A percentile compares a stretch with the other conserved stretches of the same genome.
Evolutionary conservation across 805 yeast species (phyloP).

Genomic region (Starmerella vitae): DNA sequence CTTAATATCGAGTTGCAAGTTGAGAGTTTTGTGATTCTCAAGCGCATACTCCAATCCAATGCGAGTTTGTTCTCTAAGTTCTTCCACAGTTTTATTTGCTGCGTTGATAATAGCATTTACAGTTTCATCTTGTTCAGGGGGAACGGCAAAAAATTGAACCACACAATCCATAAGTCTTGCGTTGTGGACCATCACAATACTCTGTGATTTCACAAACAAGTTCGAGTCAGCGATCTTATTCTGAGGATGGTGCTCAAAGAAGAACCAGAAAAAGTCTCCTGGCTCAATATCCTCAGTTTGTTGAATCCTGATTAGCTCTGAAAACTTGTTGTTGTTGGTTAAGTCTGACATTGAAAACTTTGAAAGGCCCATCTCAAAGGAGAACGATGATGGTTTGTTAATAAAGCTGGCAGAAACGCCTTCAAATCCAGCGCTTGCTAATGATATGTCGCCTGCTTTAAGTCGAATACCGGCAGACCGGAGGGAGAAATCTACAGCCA

Average conservation of each 20-base stretch:
- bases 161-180: slow-evolving; percentile 69
- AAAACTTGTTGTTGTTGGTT: slow-evolving; percentile 62
- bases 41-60: slow-evolving; percentile 85
- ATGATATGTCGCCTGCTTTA: slow-evolving; percentile 29
- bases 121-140: slow-evolving; percentile 71
- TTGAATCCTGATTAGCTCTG: slow-evolving; percentile 23
- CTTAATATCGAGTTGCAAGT: slow-evolving; percentile 75
- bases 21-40: slow-evolving; percentile 85
- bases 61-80: slow-evolving; percentile 75
- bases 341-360: slow-evolving; percentile 84
- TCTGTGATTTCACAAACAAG: slow-evolving; percentile 56
- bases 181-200: slow-evolving; percentile 84
- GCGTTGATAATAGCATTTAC: slow-evolving; percentile 84
- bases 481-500: slow-evolving; percentile 54
- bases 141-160: slow-evolving; percentile 68
- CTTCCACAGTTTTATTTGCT: slow-evolving; percentile 90
- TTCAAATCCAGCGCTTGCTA: slow-evolving; percentile 72
- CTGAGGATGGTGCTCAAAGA: slow-evolving; percentile 76
- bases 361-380: slow-evolving; percentile 57
- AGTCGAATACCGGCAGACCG: slow-evolving; percentile 67
- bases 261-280: slow-evolving; percentile 49
- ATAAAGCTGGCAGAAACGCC: slow-evolving; percentile 61
- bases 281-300: neutral
- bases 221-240: slow-evolving; percentile 74
- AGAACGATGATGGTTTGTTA: slow-evolving; percentile 68